These are phyloP conservation scores for Amphichorda felina DNA, from an alignment of 2,329 filamentous ascomycete species.

Conservation along the genomic window DNA sequence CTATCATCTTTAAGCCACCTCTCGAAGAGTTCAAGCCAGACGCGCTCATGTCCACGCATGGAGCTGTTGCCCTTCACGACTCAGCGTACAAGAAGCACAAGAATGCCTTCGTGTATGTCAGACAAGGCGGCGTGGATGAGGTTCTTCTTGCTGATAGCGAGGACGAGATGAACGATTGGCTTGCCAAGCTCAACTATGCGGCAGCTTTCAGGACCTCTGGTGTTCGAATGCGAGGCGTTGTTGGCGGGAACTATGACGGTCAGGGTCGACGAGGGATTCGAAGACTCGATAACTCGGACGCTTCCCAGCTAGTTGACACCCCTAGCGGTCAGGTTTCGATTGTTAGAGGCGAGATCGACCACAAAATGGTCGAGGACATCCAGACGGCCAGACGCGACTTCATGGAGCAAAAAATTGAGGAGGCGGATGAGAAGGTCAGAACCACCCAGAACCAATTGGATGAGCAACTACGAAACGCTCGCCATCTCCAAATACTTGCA, in stretches of 20 bases:
- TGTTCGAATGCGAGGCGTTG: conserved; percentile 78
- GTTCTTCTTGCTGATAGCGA: conserved; percentile 85
- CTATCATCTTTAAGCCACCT: conserved; percentile 83
- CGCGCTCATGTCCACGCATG: conserved; percentile 83
- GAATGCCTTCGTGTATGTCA: conserved; percentile 83
- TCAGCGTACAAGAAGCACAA: conserved; percentile 89
- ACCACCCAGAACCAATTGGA: conserved; percentile 69
- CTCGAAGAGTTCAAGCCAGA: conserved; percentile 90
- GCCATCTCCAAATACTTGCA: conserved; percentile 78
- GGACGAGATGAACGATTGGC: conserved; percentile 89
- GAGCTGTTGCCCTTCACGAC: conserved; percentile 81
- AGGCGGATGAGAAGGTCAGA: conserved; percentile 69
- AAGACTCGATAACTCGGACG: conserved; percentile 54
- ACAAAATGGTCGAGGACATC: conserved; percentile 77
- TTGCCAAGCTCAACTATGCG: conserved; percentile 91
- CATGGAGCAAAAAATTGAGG: conserved; percentile 72
- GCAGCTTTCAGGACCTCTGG: conserved; percentile 88
- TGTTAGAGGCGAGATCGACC: conserved; percentile 61
- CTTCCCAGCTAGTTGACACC: conserved; percentile 51
- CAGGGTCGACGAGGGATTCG: conserved; percentile 63
- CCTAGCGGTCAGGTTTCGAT: conserved; percentile 64
- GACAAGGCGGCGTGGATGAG: conserved; percentile 79
- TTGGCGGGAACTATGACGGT: conserved; percentile 76
- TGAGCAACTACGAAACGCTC: conserved; percentile 72
- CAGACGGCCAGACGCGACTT: conserved; percentile 69